phyloP scores from a whole-genome alignment of 495 filamentous ascomycete species.

The Neurospora discreta region DNA sequence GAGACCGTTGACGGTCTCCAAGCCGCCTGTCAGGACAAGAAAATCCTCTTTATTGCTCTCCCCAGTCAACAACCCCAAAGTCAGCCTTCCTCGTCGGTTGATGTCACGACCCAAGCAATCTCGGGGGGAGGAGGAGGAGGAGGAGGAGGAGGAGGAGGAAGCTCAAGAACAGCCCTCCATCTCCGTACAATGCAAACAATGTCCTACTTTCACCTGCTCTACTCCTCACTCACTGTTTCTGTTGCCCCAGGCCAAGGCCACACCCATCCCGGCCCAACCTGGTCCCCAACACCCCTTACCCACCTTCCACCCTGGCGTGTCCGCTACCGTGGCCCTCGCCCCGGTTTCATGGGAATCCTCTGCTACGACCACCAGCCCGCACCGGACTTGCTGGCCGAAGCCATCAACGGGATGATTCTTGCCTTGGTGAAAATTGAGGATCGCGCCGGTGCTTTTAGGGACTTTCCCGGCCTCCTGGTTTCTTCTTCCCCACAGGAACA shows the following conservation, averaged over 20 bases:
- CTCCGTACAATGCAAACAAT: conserved; percentile 69
- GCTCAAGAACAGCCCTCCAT: conserved; percentile 53
- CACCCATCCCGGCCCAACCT: not conserved
- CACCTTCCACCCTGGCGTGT: conserved; percentile 31
- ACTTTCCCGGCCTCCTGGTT: not conserved
- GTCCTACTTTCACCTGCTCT: conserved; percentile 59
- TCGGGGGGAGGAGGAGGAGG: not conserved
- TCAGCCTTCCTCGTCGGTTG: conserved; percentile 24
- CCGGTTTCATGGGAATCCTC: conserved; percentile 30
- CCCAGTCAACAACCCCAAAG: conserved; percentile 37
- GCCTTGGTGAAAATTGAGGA: conserved; percentile 28
- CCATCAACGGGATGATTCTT: conserved; percentile 35
- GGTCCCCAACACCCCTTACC: conserved; percentile 29
- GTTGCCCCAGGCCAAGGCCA: not conserved
- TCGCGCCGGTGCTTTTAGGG: conserved; percentile 20
- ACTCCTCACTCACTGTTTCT: not conserved
- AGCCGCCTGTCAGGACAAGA: conserved; percentile 18
- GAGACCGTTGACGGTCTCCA: conserved; percentile 52
- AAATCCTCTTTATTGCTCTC: conserved; percentile 29
- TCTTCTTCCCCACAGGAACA: not conserved
- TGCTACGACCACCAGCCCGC: conserved; percentile 37
- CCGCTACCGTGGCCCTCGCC: conserved; percentile 18
- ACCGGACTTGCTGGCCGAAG: conserved; percentile 24
- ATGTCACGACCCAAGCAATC: conserved; percentile 39
- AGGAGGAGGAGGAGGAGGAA: not conserved